Base-by-base conservation (phyloP, 1,284 basidiomycete genomes). In the Marasmius tenuissimus region DNA sequence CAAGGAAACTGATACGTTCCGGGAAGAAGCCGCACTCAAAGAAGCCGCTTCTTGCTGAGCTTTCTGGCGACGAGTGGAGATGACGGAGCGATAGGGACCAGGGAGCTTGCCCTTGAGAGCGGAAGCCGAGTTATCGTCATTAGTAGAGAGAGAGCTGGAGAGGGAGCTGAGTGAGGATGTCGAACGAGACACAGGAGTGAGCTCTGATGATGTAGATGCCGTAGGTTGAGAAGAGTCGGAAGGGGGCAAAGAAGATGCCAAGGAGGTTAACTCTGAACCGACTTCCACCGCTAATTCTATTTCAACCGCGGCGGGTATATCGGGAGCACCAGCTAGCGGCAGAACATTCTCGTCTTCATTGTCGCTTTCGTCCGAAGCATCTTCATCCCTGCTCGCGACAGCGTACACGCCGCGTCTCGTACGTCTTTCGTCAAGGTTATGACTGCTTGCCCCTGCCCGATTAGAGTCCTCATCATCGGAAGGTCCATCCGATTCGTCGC, bases 391-490 rank as follows among this genome's bases (percentile, higher is more conserved):
- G 63, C 83, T 78, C 59, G 88, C 78, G 56, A 86, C 78, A 37
- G 88, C 87, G 71, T 92, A 92, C 7, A 92, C 90, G 45, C 91
- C 89, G 47, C 90, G 81, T 45, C 90, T 84, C 50, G 90, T 92
- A 63, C 91, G 79, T 40, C 91, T 81, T 71, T 92, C 90, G 69
- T 92, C 89, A 63, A 87, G 72, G 65, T 88, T 84, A 71, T 73
- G 54, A 69, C 69, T 59, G 71, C 9, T 69, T 35, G 73, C 74
- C 63, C 79, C 79, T 57, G 77, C 76, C 52, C 71, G 70, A 64
- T 81, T 81, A 56, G 75, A 74, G 58, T 80, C 80, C 10, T 78
- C 77, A 39, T 72, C 80, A 65, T 75, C 79, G 60, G 76, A 76
- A 33, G 75, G 76, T 37, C 12, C 16, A 65, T 78, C 78, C 40